Percentiles rank a stretch among this genome's conserved stretches.
Evolutionary conservation across 257 asterid genomes (phyloP).

Genomic region (Oldenlandia corymbosa): DNA sequence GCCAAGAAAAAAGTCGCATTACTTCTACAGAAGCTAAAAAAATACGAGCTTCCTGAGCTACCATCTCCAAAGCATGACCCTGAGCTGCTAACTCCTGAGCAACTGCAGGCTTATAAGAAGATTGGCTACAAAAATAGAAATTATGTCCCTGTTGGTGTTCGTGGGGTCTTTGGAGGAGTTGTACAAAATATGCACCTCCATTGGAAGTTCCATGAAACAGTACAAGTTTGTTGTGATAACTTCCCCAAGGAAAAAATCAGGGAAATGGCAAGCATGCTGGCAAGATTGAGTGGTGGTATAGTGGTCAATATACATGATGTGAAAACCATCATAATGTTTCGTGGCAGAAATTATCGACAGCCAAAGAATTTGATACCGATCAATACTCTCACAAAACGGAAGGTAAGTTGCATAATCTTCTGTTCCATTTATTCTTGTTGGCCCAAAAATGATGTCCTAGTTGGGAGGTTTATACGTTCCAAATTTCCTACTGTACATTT

Average conservation of each 20-base stretch:
- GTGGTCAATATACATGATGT: slow-evolving; percentile 78
- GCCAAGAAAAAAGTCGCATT: slow-evolving; percentile 97
- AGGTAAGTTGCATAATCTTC: slow-evolving; percentile 37
- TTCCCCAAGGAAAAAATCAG: slow-evolving; percentile 89
- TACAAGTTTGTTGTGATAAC: slow-evolving; percentile 93
- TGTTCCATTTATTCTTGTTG: slow-evolving; percentile 2
- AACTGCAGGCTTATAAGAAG: slow-evolving; percentile 84
- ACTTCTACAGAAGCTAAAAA: slow-evolving; percentile 90
- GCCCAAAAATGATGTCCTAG: neutral
- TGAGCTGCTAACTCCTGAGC: slow-evolving; percentile 81
- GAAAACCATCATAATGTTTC: slow-evolving; percentile 90
- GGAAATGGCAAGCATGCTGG: slow-evolving; percentile 91
- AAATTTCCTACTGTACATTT: neutral
- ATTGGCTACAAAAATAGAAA: slow-evolving; percentile 86
- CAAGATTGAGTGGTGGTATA: slow-evolving; percentile 91
- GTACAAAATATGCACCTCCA: slow-evolving; percentile 98
- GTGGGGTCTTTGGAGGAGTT: slow-evolving; percentile 98
- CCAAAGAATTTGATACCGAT: slow-evolving; percentile 94
- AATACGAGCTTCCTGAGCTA: slow-evolving; percentile 93
- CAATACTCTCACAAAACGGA: slow-evolving; percentile 90
- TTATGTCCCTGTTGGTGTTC: slow-evolving; percentile 96
- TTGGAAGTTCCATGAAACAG: slow-evolving; percentile 98
- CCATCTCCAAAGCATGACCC: slow-evolving; percentile 96
- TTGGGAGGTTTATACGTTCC: neutral
- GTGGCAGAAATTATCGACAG: slow-evolving; percentile 94